Base-by-base conservation (phyloP, 1,284 basidiomycete species). In the Waitea zeae region DNA sequence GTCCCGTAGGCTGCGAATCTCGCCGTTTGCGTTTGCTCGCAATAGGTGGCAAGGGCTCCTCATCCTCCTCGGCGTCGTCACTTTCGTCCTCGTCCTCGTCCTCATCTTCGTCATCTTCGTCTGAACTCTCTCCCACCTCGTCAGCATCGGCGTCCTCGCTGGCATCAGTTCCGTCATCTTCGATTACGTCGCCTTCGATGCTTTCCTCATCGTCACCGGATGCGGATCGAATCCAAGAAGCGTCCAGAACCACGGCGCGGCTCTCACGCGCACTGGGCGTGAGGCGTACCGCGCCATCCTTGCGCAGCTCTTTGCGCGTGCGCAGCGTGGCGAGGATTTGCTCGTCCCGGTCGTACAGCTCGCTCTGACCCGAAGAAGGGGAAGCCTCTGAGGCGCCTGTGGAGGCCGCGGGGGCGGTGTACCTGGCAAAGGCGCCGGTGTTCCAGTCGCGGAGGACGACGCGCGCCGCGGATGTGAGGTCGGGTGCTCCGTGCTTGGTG, bases 361-460 rank as follows among this genome's bases (percentile, higher is more conserved):
- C 51, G 30, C 46, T 42, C 35, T 57, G 24, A 9, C 24, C 24
- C n/a, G 9, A 7, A n/a, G 7, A 26, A 26, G n/a, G 24, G 9
- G 9, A 26, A 7, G 9, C 24, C 24, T n/a, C n/a, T 26, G 9
- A 7, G 24, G 9, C 24, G 7, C n/a, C 24, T 26, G 17, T 17
- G 56, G 41, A 6, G 47, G 35, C 2, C 55, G 36, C 1, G 58
- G 48, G 3, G 73, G 66, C 2, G 4, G 81, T 78, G 57, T 82
- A 93, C 48, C 83, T 79, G 12, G 74, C 68, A 47, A 97, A 70
- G 42, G 70, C 75, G 35, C 81, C 83, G 4, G 64, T 67, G 41
- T 70, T 78, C 92, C 92, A 98, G 57, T 97, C 92, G 17, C 84
- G 76, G 30, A 97, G 64, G 28, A 97, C 63, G 36, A 80, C 67